phyloP scores from a whole-genome alignment of 1,284 basidiomycete genomes.

The Irpex lacteus region DNA sequence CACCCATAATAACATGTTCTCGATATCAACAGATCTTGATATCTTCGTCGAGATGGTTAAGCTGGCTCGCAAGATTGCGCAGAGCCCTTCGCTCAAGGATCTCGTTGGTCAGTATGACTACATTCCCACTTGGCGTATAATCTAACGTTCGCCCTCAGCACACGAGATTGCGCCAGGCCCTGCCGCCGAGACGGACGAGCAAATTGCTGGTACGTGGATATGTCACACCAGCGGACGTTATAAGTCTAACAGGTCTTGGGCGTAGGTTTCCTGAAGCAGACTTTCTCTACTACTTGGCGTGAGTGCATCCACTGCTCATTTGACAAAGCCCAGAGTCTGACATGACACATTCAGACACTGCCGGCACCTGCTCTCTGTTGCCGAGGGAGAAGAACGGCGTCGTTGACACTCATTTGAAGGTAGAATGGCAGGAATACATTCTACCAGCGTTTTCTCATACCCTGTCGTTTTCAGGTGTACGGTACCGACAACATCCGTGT shows the following conservation, averaged over 20 bases:
- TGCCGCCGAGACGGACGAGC: conserved; percentile 20
- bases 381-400: conserved; percentile 26
- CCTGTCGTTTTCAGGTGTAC: conserved; percentile 41
- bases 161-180: conserved; percentile 39
- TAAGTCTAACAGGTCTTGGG: no score
- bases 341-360: conserved; percentile 22
- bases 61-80: conserved; percentile 39
- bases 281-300: conserved; percentile 28
- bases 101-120: conserved; percentile 22
- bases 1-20: no score
- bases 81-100: conserved; percentile 42
- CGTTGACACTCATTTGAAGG: conserved; percentile 27
- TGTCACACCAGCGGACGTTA: conserved; percentile 1
- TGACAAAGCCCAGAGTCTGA: no score
- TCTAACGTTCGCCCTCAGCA: conserved; percentile 3
- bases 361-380: conserved; percentile 29
- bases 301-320: conserved; percentile 3
- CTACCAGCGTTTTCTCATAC: neutral
- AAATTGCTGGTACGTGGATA: conserved; percentile 19
- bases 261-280: conserved; percentile 25
- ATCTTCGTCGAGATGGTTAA: conserved; percentile 50
- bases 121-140: neutral
- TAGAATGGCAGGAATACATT: neutral
- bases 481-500: conserved; percentile 37
- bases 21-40: conserved; percentile 33